Evolutionary conservation across 495 filamentous ascomycete species (phyloP), one percentile per base, ranked within the genome.

Genomic region (Trichoderma asperelloides): DNA sequence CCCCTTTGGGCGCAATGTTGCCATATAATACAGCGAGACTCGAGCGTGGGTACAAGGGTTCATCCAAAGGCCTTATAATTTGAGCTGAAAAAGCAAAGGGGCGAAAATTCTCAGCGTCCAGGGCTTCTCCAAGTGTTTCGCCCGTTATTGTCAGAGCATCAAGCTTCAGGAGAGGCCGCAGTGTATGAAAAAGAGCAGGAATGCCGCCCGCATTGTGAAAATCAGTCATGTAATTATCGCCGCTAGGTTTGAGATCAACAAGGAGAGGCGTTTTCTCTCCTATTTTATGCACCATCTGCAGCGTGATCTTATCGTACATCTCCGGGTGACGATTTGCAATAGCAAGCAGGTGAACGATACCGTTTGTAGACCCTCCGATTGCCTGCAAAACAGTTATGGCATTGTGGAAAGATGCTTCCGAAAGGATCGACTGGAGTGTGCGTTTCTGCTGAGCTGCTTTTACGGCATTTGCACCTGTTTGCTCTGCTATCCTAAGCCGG

Each of bases 181-280:
- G 76, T 4, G 79, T 77, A 63, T 84, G 79, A 12, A 89, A 68
- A 0, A 90, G 72, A 5, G 82, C 82, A 27, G 80, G 68, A 85
- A 89, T 89, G 55, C 88, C 87, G 8, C 87, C 88, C 0, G 86
- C 83, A 70, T 86, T 84, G 71, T 90, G 88, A 69, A 90, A 88
- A 69, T 90, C 86, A 43, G 83, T 85, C 87, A 89, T 89, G 75
- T 90, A 90, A 66, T 88, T 87, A 21, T 85, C 79, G 5, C 87
- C 87, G 67, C 85, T 87, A 5, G 88, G 88, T 66, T 90, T 90
- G 16, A 90, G 77, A 70, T 89, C 88, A 5, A 89, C 78, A 2
- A 90, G 75, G 0, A 90, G 73, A 0, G 87, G 88, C 0, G 85
- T 87, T 9, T 70, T 78, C 18, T 80, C 76, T 9, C 87, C 88